These are phyloP conservation scores for Leersia perrieri DNA, from an alignment of 176 grass and related monocot species.

Conservation along the genomic window DNA sequence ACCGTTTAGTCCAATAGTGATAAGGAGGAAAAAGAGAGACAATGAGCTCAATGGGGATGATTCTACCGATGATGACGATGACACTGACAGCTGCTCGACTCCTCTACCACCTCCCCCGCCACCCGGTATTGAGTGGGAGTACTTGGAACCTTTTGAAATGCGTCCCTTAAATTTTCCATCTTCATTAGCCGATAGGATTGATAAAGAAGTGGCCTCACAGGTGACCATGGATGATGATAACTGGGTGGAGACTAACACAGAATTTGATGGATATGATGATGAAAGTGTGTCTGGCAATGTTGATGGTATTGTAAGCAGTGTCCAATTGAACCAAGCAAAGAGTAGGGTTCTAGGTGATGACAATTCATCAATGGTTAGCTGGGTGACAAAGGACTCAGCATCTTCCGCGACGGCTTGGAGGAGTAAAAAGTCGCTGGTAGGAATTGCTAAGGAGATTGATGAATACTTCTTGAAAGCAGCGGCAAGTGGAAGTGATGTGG, in stretches of 20 bases:
- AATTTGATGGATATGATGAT: constrained; percentile 61
- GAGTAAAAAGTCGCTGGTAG: constrained; percentile 58
- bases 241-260: constrained; percentile 66
- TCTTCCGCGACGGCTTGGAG: constrained; percentile 40
- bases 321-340: constrained; percentile 26
- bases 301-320: constrained; percentile 24
- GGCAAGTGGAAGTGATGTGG: constrained; percentile 73
- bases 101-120: constrained; percentile 61
- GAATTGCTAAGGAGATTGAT: constrained; percentile 84
- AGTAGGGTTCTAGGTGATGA: constrained; percentile 50
- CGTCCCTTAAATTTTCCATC: constrained; percentile 47
- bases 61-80: constrained; percentile 52
- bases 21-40: constrained; percentile 42
- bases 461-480: constrained; percentile 96
- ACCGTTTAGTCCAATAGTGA: constrained; percentile 64
- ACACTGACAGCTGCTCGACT: constrained; percentile 69
- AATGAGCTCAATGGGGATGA: constrained; percentile 42
- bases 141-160: constrained; percentile 58
- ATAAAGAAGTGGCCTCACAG: constrained; percentile 40
- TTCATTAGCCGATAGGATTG: constrained; percentile 36
- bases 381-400: constrained; percentile 70
- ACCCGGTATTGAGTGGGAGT: constrained; percentile 57
- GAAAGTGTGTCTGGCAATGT: constrained; percentile 28
- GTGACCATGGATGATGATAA: constrained; percentile 52
- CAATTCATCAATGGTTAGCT: constrained; percentile 54